Conservation (phyloP, 805 yeast species). For the Yarrowia alimentaria region DNA sequence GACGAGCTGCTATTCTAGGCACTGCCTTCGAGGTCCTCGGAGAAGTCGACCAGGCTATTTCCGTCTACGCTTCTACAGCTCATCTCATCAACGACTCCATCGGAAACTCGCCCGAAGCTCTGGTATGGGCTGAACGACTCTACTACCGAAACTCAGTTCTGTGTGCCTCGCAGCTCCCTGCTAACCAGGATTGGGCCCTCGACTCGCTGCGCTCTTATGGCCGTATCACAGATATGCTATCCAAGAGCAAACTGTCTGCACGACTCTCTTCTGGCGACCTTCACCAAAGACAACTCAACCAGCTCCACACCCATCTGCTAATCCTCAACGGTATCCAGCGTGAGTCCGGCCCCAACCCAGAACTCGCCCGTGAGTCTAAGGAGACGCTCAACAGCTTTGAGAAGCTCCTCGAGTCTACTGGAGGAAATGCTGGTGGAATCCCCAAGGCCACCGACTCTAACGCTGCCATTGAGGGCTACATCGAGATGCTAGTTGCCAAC, state of each 20-base stretch:
- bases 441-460: conserved; percentile 35
- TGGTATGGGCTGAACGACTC: conserved; percentile 46
- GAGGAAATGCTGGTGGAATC: conserved; percentile 1
- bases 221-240: conserved; percentile 27
- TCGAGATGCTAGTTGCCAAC: conserved; percentile 31
- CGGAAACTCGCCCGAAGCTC: conserved; percentile 42
- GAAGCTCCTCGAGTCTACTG: conserved; percentile 28
- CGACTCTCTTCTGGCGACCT: conserved; percentile 19
- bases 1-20: conserved; percentile 34
- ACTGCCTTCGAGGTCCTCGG: conserved; percentile 32
- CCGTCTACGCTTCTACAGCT: conserved; percentile 28
- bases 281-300: conserved; percentile 27
- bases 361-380: conserved; percentile 28
- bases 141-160: conserved; percentile 32
- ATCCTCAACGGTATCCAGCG: conserved; percentile 27
- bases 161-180: conserved; percentile 27
- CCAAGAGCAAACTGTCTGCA: conserved; percentile 19
- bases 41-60: conserved; percentile 31
- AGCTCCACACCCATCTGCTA: conserved; percentile 27
- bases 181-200: conserved; percentile 29
- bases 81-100: conserved; percentile 15
- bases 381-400: conserved; percentile 29
- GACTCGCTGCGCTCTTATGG: conserved; percentile 30
- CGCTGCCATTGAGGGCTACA: conserved; percentile 32
- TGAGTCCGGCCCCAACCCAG: conserved; percentile 15